A percentile compares a stretch with the other conserved stretches of the same genome.
Evolutionary conservation across 306 rosid genomes (phyloP).

Genomic region (Glycine tomentella): DNA sequence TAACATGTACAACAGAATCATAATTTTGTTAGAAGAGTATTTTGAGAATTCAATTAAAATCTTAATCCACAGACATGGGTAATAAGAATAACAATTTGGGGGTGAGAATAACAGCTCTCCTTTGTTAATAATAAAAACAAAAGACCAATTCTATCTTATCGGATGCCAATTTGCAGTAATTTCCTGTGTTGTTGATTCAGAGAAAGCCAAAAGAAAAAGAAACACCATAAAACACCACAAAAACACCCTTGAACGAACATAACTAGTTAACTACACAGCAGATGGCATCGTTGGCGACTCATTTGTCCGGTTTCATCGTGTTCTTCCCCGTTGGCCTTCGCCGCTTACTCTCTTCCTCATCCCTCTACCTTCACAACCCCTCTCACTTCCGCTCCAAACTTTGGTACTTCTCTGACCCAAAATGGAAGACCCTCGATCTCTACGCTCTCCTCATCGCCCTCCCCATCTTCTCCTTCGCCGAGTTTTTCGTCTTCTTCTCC

Average conservation of each 20-base stretch:
- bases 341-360: slow-evolving; percentile 74
- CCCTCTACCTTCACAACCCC: slow-evolving; percentile 79
- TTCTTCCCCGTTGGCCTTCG: slow-evolving; percentile 71
- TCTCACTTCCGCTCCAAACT: slow-evolving; percentile 75
- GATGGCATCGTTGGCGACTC: slow-evolving; percentile 82
- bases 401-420: slow-evolving; percentile 80
- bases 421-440: slow-evolving; percentile 77
- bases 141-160: neutral
- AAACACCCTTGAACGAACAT: neutral
- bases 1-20: too few species aligned
- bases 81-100: too few species aligned
- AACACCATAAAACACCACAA: too few species aligned
- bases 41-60: too few species aligned
- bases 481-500: slow-evolving; percentile 66
- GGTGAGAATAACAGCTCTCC: too few species aligned
- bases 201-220: neutral
- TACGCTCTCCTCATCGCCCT: slow-evolving; percentile 67
- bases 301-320: slow-evolving; percentile 71
- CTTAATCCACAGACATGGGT: too few species aligned
- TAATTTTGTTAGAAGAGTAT: too few species aligned
- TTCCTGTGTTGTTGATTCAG: neutral
- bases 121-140: too few species aligned
- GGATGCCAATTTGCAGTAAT: neutral
- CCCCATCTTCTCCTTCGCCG: slow-evolving; percentile 77
- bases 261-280: neutral